Base-by-base conservation (phyloP, 106 monocot species). In the Acanthochlamys bracteata region DNA sequence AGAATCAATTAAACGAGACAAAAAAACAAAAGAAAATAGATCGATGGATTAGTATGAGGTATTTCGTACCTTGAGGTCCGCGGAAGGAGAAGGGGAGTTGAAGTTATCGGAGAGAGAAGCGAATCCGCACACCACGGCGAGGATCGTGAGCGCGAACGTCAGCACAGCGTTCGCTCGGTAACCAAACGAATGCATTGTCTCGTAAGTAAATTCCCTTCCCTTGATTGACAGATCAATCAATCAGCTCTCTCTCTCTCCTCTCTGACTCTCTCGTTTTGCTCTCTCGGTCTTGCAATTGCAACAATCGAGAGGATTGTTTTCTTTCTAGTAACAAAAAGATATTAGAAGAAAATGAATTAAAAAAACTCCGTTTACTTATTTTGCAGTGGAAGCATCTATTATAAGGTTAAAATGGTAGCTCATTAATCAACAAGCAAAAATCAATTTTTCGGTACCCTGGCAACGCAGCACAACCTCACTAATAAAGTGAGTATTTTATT, bases 81-180 rank as follows among this genome's bases (percentile, higher is more conserved):
- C 89, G 64, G 84, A 65, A 43, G 94, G 81, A 43, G 81, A 60
- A 47, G 90, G 78, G 56, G 52, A n/a, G 71, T 84, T 95, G 82
- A 95, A 84, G 75, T 82, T 86, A 76, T 95, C 95, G 69, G 95
- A 87, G 74, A 95, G 54, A 42, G 95, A 95, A 55, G 90, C 90
- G 41, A 90, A 58, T 57, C 63, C 69, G 80, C 95, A 95, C 72
- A 95, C 87, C 73, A 78, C 80, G 51, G 90, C 95, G 60, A 95
- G 71, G 7, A 95, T 86, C 52, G 90, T 84, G 43, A 90, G 64
- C 11, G 84, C 77, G 74, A 95, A 90, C 62, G 95, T 95, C 59
- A 65, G 73, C 73, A 90, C 66, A 46, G 95, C 90, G 79, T 95
- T 95, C 60, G 80, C 76, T 8, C 95, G 71, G 72, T 95, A 82